A percentile compares a stretch with the other conserved stretches of the same genome.
Conservation (phyloP, 2,329 filamentous ascomycete species). For the Peltaster fructicola region DNA sequence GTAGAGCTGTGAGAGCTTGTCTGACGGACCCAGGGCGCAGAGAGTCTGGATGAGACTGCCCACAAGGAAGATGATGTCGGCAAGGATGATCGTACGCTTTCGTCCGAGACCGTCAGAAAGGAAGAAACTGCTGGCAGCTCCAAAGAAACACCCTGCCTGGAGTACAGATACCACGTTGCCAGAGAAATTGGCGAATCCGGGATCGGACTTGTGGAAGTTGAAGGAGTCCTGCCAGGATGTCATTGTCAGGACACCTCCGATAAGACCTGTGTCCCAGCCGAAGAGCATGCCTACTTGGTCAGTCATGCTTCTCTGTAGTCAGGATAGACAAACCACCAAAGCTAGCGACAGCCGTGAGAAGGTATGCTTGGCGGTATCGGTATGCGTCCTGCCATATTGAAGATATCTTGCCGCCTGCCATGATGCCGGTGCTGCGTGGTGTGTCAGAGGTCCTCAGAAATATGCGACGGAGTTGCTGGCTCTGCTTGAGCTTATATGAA, state of each 20-base stretch:
- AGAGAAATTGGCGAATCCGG: conserved; percentile 22
- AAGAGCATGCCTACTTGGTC: conserved; percentile 5
- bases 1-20: conserved; percentile 22
- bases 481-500: too few relatives aligned
- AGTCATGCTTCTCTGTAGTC: too few relatives aligned
- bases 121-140: conserved; percentile 25
- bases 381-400: conserved; percentile 23
- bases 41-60: conserved; percentile 25
- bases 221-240: conserved; percentile 26
- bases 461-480: conserved; percentile 1
- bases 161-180: conserved; percentile 28
- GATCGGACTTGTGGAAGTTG: conserved; percentile 12
- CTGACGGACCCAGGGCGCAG: conserved; percentile 18
- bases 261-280: conserved; percentile 15
- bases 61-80: conserved; percentile 25
- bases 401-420: conserved; percentile 18
- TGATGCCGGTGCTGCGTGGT: conserved; percentile 6
- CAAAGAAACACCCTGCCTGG: conserved; percentile 28
- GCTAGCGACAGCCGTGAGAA: conserved; percentile 24
- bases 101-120: conserved; percentile 25
- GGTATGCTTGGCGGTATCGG: conserved; percentile 22
- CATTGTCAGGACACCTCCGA: conserved; percentile 25
- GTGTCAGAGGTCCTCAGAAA: not conserved
- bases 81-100: conserved; percentile 24
- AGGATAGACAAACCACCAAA: conserved; percentile 25